phyloP scores from a whole-genome alignment of 1,284 basidiomycete genomes.

The Peniophora sp. region DNA sequence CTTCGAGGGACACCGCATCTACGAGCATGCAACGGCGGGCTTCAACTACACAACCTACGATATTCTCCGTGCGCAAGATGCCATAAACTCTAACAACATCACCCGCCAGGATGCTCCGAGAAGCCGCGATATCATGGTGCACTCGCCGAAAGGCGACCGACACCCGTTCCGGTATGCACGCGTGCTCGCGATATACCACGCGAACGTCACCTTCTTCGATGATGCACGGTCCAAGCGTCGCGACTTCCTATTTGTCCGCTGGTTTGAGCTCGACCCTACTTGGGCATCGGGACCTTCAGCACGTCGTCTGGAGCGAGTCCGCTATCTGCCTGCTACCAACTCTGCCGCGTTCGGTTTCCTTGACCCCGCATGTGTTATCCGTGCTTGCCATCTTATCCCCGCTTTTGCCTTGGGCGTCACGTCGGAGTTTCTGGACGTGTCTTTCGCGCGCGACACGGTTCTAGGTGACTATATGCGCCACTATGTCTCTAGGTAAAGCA shows the following conservation, averaged over 20 bases:
- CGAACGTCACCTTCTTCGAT: background rate
- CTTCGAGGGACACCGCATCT: slow-evolving; percentile 16
- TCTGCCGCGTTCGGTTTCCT: background rate
- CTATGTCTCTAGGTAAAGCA: background rate
- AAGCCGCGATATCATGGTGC: background rate
- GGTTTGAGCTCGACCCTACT: background rate
- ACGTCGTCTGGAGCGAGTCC: background rate
- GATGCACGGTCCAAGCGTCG: background rate
- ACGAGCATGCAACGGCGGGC: slow-evolving; percentile 14
- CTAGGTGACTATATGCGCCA: background rate
- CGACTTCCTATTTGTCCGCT: background rate
- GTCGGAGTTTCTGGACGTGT: background rate
- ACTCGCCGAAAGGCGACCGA: background rate
- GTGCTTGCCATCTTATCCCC: background rate
- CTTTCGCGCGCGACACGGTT: background rate
- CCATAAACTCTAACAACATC: slow-evolving; percentile 21
- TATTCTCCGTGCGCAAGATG: slow-evolving; percentile 23
- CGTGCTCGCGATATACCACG: background rate
- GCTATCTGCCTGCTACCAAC: background rate
- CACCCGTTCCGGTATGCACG: background rate
- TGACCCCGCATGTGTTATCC: background rate
- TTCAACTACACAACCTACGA: slow-evolving; percentile 27
- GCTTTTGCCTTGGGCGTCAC: background rate
- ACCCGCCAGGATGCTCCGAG: background rate
- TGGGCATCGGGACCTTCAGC: background rate